Percentiles rank a stretch among this genome's conserved stretches.
Evolutionary conservation across 768 basidiomycete genomes (phyloP).

Genomic region (Russula vinacea): DNA sequence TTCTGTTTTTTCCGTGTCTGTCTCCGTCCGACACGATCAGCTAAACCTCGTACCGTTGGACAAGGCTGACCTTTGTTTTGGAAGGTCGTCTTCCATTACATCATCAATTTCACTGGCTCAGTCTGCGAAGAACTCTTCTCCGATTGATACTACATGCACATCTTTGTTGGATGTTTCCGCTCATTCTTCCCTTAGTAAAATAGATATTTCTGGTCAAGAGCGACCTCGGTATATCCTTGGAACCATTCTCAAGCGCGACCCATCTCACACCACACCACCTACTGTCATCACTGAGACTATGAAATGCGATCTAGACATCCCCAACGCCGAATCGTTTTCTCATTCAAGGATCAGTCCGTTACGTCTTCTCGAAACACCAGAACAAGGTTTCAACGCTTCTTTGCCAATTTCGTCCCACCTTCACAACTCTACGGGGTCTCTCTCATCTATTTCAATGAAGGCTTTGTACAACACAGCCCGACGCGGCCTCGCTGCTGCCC

Average conservation of each 20-base stretch:
- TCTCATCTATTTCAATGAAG: constrained; percentile 9
- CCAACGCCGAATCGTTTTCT: background rate
- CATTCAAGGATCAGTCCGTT: background rate
- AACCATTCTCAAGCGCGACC: background rate
- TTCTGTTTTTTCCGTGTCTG: background rate
- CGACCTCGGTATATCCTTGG: background rate
- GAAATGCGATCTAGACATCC: background rate
- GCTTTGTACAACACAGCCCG: constrained; percentile 7
- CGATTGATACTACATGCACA: background rate
- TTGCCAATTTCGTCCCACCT: background rate
- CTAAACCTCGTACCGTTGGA: background rate
- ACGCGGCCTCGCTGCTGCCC: too few relatives aligned
- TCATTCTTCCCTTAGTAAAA: background rate
- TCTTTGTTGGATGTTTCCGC: background rate
- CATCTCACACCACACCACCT: background rate
- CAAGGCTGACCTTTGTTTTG: background rate
- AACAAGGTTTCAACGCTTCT: background rate
- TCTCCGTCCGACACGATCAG: background rate
- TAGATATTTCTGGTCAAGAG: background rate
- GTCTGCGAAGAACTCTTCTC: background rate
- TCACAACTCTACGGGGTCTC: background rate
- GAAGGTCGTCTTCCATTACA: background rate
- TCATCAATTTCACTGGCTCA: background rate
- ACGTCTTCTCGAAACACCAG: background rate
- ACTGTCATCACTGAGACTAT: background rate